Base-by-base conservation (phyloP, 108 stramenopile species). In the Aurantiochytrium sp. region DNA sequence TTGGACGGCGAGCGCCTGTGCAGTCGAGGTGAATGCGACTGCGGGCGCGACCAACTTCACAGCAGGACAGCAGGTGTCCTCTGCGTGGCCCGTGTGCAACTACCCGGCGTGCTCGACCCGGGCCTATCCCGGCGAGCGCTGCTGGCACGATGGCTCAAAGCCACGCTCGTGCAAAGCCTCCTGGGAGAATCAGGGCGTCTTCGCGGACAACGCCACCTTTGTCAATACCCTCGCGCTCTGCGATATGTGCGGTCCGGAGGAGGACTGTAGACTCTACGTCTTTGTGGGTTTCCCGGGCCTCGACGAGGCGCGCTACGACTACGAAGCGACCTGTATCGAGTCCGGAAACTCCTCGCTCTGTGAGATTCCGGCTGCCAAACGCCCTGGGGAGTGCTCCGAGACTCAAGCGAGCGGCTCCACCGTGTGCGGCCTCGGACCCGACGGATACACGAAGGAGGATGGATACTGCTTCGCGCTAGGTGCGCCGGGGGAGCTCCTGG, bases 91-190 rank as follows among this genome's bases (percentile, higher is more conserved):
- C 36, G 73, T 48, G 1, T 81, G 73, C 39, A 81, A 81, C 24
- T 81, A 81, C 24, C 19, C n/a, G 45, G 73, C 42, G 12, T 81
- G 73, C 45, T 24, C 73, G 45, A 48, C 8, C 45, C 6, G 12
- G 30, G 17, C 21, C 42, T 81, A 81, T 81, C 45, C 73, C 24
- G 73, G 73, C 6, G 73, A 81, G 73, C 73, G 73, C 30, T 81
- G 73, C 45, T 81, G 73, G 73, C 73, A 81, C 45, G 45, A 81
- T 42, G 73, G 73, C 6, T 22, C 12, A 6, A 81, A 81, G 24
- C 73, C 73, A 6, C 21, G 27, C 27, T 48, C 42, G 6, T 81
- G 73, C 2, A 81, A 81, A 24, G 4, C 8, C 30, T 48, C 39
- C 12, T 81, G 73, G 73, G 39, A n/a, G 12, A 21, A 10, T 10